Evolutionary conservation across 208 protist species (phyloP), one percentile per base, ranked within the genome.

Genomic region (Leishmania arabica): DNA sequence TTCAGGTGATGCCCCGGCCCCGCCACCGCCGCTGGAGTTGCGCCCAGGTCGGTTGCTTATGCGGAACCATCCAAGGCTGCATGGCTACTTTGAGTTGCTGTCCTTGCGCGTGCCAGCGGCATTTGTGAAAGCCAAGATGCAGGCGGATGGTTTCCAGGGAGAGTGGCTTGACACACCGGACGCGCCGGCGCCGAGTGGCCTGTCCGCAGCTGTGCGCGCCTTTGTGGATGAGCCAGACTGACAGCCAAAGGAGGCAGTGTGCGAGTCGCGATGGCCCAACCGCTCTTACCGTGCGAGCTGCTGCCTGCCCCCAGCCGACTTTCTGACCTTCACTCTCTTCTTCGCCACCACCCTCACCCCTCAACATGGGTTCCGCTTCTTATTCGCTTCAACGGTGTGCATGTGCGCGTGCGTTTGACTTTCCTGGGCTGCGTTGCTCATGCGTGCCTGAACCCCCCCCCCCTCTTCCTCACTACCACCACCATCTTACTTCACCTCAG

Each of bases 161-260:
- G 85, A 83, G 76, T 94, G 92, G 90, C 84, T 95, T 40, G 89
- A 92, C 66, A 90, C 88, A 8, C 92, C 94, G 8, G 82, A 94
- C 54, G 90, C 85, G 0, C 72, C 84, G 3, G 86, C 91, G 9
- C 92, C 92, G 27, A 19, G 73, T 8, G 75, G 72, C 3, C 64
- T 95, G 51, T 77, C 88, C 6, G 45, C 80, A 15, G 78, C 40
- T 0, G 77, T 83, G 19, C 78, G 76, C 24, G 81, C 82, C n/a
- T 83, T 85, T 42, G 60, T 86, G 37, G 86, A 92, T 66, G 92
- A 92, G 45, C 92, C 86, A 6, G 86, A 92, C 65, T 90, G 37
- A 60, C 31, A n/a, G 37, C 17, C n/a, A 56, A 54, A 2, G 9
- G 27, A 54, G 21, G n/a, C 69, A 2, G 3, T 21, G 2, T 1